Evolutionary conservation across 2,329 filamentous ascomycete genomes (phyloP).

Genomic region (Ophiocordyceps sinensis): DNA sequence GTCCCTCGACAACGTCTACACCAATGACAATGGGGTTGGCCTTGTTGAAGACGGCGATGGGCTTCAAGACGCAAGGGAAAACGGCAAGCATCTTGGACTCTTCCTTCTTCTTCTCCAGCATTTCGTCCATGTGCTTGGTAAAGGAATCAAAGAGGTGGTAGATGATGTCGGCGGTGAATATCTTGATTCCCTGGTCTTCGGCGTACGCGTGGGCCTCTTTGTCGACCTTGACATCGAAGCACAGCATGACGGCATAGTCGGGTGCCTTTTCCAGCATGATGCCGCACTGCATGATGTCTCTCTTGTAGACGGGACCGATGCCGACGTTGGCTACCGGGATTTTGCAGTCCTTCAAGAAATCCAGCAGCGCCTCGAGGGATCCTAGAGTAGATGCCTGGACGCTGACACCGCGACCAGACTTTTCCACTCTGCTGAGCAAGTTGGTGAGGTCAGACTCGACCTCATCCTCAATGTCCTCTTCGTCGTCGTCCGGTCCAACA

Average conservation of each 20-base stretch:
- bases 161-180: slow-evolving; percentile 98
- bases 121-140: slow-evolving; percentile 81
- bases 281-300: slow-evolving; percentile 89
- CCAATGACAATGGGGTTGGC: slow-evolving; percentile 88
- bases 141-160: slow-evolving; percentile 97
- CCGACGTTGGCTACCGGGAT: slow-evolving; percentile 96
- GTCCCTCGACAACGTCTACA: slow-evolving; percentile 88
- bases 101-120: slow-evolving; percentile 86
- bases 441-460: slow-evolving; percentile 90
- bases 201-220: slow-evolving; percentile 88
- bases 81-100: slow-evolving; percentile 91
- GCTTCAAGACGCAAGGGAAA: slow-evolving; percentile 83
- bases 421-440: slow-evolving; percentile 82
- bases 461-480: slow-evolving; percentile 92
- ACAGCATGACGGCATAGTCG: slow-evolving; percentile 97
- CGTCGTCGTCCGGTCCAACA: slow-evolving; percentile 87
- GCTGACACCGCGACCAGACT: slow-evolving; percentile 83
- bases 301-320: slow-evolving; percentile 95
- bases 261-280: slow-evolving; percentile 93
- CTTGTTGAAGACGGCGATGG: slow-evolving; percentile 97
- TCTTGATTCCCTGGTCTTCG: slow-evolving; percentile 87
- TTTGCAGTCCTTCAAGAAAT: slow-evolving; percentile 92
- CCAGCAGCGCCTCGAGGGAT: slow-evolving; percentile 86
- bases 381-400: slow-evolving; percentile 96
- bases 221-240: slow-evolving; percentile 98